phyloP scores from a whole-genome alignment of 257 asterid genomes.

The Nicotiana otophora region DNA sequence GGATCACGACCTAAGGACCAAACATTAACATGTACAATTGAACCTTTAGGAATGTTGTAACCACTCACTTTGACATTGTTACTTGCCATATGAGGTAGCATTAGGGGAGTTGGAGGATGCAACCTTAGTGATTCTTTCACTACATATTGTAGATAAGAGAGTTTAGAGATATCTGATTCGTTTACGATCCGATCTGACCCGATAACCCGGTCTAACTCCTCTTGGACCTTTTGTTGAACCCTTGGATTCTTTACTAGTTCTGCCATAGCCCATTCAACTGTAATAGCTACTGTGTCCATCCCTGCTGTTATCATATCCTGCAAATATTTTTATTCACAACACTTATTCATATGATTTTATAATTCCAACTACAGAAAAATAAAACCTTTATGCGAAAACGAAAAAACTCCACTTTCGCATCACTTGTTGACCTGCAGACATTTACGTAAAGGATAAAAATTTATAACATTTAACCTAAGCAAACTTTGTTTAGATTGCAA shows the following conservation, averaged over 20 bases:
- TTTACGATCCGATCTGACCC: slow-evolving; percentile 56
- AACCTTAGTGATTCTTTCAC: slow-evolving; percentile 64
- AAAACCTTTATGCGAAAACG: no score
- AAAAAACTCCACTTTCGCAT: no score
- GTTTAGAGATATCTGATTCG: slow-evolving; percentile 55
- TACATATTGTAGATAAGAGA: slow-evolving; percentile 59
- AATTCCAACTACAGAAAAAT: not conserved
- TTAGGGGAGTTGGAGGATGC: slow-evolving; percentile 80
- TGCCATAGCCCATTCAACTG: slow-evolving; percentile 80
- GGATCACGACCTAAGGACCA: slow-evolving; percentile 86
- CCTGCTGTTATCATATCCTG: slow-evolving; percentile 91
- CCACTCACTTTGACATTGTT: slow-evolving; percentile 61
- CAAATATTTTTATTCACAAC: not conserved
- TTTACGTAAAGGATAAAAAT: no score
- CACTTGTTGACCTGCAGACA: no score
- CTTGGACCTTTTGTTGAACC: slow-evolving; percentile 73
- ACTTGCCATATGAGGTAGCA: slow-evolving; percentile 68
- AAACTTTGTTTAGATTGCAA: no score
- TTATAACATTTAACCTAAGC: no score
- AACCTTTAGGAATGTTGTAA: slow-evolving; percentile 65
- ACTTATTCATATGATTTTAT: not conserved
- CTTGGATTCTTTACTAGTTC: slow-evolving; percentile 73
- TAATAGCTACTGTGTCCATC: slow-evolving; percentile 74
- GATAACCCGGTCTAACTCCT: slow-evolving; percentile 61
- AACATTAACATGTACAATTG: slow-evolving; percentile 63